Evolutionary conservation across 192 early-diverging fungal genomes (phyloP), one percentile per base, ranked within the genome.

Genomic region (Spinellus fusiger): DNA sequence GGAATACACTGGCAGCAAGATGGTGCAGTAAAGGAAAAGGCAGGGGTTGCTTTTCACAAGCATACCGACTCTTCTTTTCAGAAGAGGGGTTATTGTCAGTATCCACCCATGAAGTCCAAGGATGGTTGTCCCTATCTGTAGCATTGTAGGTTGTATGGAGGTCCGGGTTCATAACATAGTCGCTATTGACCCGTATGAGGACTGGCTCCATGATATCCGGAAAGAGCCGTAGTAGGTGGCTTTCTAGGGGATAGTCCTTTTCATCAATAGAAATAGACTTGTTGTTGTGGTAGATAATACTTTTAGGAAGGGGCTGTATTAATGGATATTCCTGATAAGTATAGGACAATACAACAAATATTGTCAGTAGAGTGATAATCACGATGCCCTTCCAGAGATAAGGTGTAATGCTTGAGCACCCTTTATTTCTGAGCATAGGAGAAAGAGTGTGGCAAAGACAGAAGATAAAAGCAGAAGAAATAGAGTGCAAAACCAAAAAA

Each of bases 11-110:
- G 29, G 37, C 10, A 31, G 59, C 56, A 6, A 66, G 26, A 35
- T 52, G 55, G 13, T 55, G 55, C n/a, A 56, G 26, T 16, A 66
- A 59, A 5, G 64, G 64, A 22, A 50, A 66, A 28, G 64, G 64
- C 1, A 66, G 6, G 1, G 33, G 25, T 8, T 49, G 49, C 9
- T 38, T 29, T 32, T 51, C 8, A 31, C 64, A 66, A 27, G 35
- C 8, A 32, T 49, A 57, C 27, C 25, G 28, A 13, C 20, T n/a
- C 9, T 18, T 7, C 18, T 25, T 28, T 15, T 57, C 63, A 15
- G 10, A 20, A 25, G 37, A 18, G 2, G 46, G 29, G 37, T 26
- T 5, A 15, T 29, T 27, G 18, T 44, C 28, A 7, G 15, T 15
- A 40, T 59, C 40, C 4, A 59, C 26, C 57, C 57, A 59, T 18